Evolutionary conservation across 2,329 filamentous ascomycete genomes (phyloP), one percentile per base, ranked within the genome.

Genomic region (Trichoderma atroviride): DNA sequence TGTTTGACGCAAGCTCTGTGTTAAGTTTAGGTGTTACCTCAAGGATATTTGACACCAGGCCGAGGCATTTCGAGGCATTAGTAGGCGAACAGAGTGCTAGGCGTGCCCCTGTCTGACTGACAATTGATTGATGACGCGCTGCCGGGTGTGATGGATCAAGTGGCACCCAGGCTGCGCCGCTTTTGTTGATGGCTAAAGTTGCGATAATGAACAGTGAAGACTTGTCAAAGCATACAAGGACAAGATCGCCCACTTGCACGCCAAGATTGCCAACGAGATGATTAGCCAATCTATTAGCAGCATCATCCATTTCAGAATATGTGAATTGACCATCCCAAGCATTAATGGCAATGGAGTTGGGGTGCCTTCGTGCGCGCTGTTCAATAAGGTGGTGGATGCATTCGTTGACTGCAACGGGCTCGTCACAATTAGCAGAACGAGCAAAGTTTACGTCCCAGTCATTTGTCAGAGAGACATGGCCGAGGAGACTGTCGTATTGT

Each of bases 141-240:
- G 22, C 2, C 3, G 58, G 65, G 22, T 68, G 65, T 1, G 57
- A 35, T 16, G 57, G 57, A 13, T 68, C 65, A n/a, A 68, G 16
- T 0, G 65, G 65, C 19, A 68, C 65, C 65, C 65, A 68, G 27
- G 55, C 63, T 3, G 63, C 76, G 7, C 76, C 77, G 9, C 72
- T 70, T 56, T 76, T 76, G 33, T 77, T 70, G 27, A 78, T 69
- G n/a, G 66, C 76, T 11, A 78, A 52, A 52, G 75, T 74, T 1
- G 73, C 72, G 0, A 76, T 70, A 2, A 72, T 22, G 19, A 68
- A 70, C 70, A 69, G 73, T 19, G 61, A 40, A 5, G 69, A 75
- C 70, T 76, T 72, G 27, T 72, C 71, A 13, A 71, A 71, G 59
- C 60, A 72, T 4, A 71, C 27, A 0, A 71, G 57, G 4, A 72